These are phyloP conservation scores for Hericium alpestre DNA, from an alignment of 768 basidiomycete species.

Conservation along the genomic window DNA sequence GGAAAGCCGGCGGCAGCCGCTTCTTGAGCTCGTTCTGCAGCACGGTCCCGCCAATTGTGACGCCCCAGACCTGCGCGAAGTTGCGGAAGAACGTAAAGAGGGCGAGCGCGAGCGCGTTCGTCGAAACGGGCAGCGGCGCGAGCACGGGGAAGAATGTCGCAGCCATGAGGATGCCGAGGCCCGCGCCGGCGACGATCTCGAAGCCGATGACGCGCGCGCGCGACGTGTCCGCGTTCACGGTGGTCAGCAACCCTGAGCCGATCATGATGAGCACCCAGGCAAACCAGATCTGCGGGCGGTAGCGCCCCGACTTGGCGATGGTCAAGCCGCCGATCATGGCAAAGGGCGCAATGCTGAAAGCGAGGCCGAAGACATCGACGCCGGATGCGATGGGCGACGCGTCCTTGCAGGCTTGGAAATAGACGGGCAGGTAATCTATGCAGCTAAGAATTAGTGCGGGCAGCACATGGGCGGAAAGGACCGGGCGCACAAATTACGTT, in stretches of 20 bases:
- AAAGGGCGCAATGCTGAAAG: slow-evolving; percentile 22
- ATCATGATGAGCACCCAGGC: slow-evolving; percentile 25
- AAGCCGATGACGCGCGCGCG: slow-evolving; percentile 17
- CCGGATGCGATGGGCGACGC: slow-evolving; percentile 24
- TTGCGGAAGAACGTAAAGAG: slow-evolving; percentile 30
- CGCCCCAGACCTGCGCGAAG: slow-evolving; percentile 25
- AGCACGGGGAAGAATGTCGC: slow-evolving; percentile 34
- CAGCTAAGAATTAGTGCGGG: not conserved
- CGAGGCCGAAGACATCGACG: slow-evolving; percentile 21
- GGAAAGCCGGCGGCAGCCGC: slow-evolving; percentile 16
- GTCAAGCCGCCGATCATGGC: slow-evolving; percentile 23
- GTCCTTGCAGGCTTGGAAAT: slow-evolving; percentile 32
- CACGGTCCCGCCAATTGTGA: slow-evolving; percentile 23
- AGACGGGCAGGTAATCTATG: slow-evolving; percentile 29
- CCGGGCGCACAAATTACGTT: slow-evolving; percentile 8
- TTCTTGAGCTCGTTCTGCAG: slow-evolving; percentile 25
- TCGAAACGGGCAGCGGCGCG: slow-evolving; percentile 30
- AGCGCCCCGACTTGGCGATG: slow-evolving; percentile 20
- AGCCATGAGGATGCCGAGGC: slow-evolving; percentile 17
- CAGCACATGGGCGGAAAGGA: not conserved
- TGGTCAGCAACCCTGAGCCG: slow-evolving; percentile 26
- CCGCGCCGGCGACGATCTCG: slow-evolving; percentile 17
- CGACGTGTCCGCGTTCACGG: slow-evolving; percentile 18
- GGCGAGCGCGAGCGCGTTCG: slow-evolving; percentile 35
- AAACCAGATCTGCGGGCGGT: slow-evolving; percentile 23